These are phyloP conservation scores for Mycena capillaripes DNA, from an alignment of 768 basidiomycete genomes.

Conservation along the genomic window DNA sequence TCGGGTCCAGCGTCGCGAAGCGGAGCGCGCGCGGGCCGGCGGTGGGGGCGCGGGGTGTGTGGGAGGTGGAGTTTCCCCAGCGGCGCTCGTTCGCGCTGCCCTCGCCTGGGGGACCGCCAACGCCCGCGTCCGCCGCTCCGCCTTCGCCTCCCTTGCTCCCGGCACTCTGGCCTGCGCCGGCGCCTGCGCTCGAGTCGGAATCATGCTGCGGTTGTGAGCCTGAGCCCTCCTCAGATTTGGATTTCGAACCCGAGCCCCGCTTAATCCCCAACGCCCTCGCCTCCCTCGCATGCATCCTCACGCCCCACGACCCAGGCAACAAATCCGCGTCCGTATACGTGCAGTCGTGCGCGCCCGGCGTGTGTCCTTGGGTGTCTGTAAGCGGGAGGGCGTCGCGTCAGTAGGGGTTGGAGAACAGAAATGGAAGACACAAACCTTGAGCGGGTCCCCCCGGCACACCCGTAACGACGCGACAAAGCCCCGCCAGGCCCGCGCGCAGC, in stretches of 20 bases:
- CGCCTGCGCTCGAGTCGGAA: too few species aligned
- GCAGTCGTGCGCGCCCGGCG: constrained; percentile 32
- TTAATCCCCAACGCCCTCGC: constrained; percentile 23
- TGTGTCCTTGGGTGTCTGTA: neutral
- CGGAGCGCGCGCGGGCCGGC: constrained; percentile 25
- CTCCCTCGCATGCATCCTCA: constrained; percentile 30
- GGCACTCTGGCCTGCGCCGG: neutral
- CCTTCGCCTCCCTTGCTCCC: neutral
- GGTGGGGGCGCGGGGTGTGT: neutral
- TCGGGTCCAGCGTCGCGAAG: constrained; percentile 36
- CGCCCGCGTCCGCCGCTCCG: neutral
- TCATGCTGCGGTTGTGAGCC: too few species aligned
- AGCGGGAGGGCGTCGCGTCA: neutral
- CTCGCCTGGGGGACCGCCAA: neutral
- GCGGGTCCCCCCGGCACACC: neutral
- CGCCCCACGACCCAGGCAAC: constrained; percentile 33
- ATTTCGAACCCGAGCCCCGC: neutral
- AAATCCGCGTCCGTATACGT: constrained; percentile 33
- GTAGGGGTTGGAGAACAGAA: neutral
- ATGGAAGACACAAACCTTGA: neutral
- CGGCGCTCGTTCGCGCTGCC: neutral
- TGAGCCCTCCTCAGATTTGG: too few species aligned
- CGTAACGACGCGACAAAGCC: constrained; percentile 31
- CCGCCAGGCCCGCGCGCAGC: constrained; percentile 23
- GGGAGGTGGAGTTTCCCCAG: neutral